phyloP scores from a whole-genome alignment of 2,329 filamentous ascomycete genomes.

The Spiromastix sp. region DNA sequence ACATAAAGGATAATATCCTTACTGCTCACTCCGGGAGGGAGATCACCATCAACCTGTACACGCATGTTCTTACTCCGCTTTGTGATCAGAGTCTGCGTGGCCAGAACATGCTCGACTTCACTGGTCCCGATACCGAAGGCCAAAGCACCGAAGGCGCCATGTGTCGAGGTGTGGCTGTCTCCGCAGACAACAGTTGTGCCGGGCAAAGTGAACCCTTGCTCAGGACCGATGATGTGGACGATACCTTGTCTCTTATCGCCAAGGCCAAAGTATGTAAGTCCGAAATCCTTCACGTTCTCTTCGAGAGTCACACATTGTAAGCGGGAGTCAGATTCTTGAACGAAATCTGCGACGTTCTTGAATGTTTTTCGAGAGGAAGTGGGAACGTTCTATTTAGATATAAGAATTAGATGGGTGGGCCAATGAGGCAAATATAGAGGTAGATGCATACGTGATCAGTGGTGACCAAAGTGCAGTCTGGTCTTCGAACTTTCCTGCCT shows the following conservation, averaged over 20 bases:
- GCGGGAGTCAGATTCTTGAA: slow-evolving; percentile 87
- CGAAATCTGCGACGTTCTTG: slow-evolving; percentile 88
- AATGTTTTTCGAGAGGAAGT: slow-evolving; percentile 83
- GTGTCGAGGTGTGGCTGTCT: slow-evolving; percentile 95
- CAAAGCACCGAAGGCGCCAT: slow-evolving; percentile 89
- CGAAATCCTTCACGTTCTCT: slow-evolving; percentile 94
- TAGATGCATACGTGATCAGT: slow-evolving; percentile 74
- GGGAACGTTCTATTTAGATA: slow-evolving; percentile 65
- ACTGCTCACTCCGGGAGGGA: slow-evolving; percentile 83
- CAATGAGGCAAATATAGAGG: background rate
- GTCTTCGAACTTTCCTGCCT: slow-evolving; percentile 74
- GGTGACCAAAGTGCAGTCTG: slow-evolving; percentile 92
- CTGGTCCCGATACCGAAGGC: slow-evolving; percentile 97
- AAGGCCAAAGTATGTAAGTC: slow-evolving; percentile 92
- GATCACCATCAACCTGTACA: slow-evolving; percentile 84
- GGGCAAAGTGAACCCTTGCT: slow-evolving; percentile 96
- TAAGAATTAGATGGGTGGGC: background rate
- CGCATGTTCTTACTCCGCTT: slow-evolving; percentile 98
- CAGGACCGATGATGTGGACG: slow-evolving; percentile 94
- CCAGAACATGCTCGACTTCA: slow-evolving; percentile 96
- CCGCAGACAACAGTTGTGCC: slow-evolving; percentile 96
- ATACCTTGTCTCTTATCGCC: slow-evolving; percentile 96
- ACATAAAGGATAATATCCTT: slow-evolving; percentile 92
- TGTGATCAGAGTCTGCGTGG: slow-evolving; percentile 90
- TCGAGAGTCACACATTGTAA: slow-evolving; percentile 92